Evolutionary conservation across 2,329 filamentous ascomycete species (phyloP), one percentile per base, ranked within the genome.

Genomic region (Ophiocordyceps polyrhachis-furcata): DNA sequence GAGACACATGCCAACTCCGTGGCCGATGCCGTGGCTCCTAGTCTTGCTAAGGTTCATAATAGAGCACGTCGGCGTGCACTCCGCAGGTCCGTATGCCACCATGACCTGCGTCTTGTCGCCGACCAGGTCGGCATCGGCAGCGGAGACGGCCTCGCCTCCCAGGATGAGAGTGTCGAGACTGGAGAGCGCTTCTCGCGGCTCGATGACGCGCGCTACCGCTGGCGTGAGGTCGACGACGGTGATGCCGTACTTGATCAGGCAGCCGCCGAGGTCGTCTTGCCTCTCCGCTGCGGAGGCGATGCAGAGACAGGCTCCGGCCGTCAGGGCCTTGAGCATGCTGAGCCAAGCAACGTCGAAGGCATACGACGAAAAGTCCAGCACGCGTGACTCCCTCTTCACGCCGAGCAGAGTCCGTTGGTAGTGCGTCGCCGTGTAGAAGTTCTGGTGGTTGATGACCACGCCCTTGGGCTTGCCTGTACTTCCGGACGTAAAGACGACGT

Each of bases 381-480:
- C 44, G 9, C 49, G 43, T 1, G 47, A 45, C 9, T 19, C 25
- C 3, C 38, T 15, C 20, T n/a, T 21, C 14, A 43, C 13, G 3
- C 42, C 42, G 8, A 43, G 23, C 2, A 45, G 28, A 2, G 50
- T 47, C 4, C 40, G 40, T 3, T 41, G 51, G 44, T 41, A 49
- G n/a, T 43, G 40, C 21, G 49, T 32, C 0, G 49, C 42, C 3
- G 46, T 43, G 28, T 45, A 47, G 15, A 54, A 44, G 14, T 45
- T 44, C 5, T 47, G 29, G 37, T 56, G 55, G 5, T 49, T 45
- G 23, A 56, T 44, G 1, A 51, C 43, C 11, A 52, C 47, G 8
- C 53, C 55, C 32, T 56, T 57, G 1, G 56, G 52, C 2, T 44
- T 49, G 1, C 53, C 56, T 0, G 55, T 58, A 15, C 48, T 54